A percentile compares a stretch with the other conserved stretches of the same genome.
Evolutionary conservation across 1,139 yeast genomes (phyloP).

Genomic region (Yamadazyma dushanensis): DNA sequence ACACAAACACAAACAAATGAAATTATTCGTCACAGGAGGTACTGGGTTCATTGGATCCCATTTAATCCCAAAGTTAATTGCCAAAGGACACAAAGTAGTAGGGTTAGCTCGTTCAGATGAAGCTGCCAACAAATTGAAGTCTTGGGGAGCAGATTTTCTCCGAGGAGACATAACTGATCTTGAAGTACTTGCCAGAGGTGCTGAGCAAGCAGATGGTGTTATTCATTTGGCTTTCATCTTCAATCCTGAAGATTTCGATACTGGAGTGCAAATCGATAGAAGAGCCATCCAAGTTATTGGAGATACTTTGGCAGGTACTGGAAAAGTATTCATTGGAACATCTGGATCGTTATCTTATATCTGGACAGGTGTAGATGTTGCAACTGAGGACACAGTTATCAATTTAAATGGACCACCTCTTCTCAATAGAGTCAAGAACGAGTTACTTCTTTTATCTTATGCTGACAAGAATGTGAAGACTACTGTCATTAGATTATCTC

Average conservation of each 20-base stretch:
- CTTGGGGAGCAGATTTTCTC: conserved; percentile 20
- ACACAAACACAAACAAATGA: no score
- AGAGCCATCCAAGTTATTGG: conserved; percentile 20
- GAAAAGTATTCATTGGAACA: conserved; percentile 20
- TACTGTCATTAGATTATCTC: conserved; percentile 22
- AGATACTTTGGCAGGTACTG: conserved; percentile 21
- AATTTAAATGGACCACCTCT: not conserved
- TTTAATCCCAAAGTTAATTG: conserved; percentile 25
- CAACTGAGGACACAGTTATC: conserved; percentile 19
- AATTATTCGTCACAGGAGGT: conserved; percentile 41
- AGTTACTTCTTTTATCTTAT: conserved; percentile 11
- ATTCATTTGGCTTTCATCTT: conserved; percentile 32
- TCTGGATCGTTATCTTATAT: conserved; percentile 12
- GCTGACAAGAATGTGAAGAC: conserved; percentile 21
- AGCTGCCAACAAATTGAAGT: conserved; percentile 31
- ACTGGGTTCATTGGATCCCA: conserved; percentile 41
- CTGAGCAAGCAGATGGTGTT: conserved; percentile 28
- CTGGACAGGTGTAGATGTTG: not conserved
- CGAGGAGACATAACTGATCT: conserved; percentile 24
- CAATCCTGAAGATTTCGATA: conserved; percentile 18
- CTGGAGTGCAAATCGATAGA: conserved; percentile 17
- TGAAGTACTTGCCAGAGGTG: conserved; percentile 23
- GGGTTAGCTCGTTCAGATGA: conserved; percentile 37
- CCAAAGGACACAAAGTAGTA: conserved; percentile 30
- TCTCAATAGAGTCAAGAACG: conserved; percentile 8